Base-by-base conservation (phyloP, 441 rosid species). In the Jatropha podagrica region DNA sequence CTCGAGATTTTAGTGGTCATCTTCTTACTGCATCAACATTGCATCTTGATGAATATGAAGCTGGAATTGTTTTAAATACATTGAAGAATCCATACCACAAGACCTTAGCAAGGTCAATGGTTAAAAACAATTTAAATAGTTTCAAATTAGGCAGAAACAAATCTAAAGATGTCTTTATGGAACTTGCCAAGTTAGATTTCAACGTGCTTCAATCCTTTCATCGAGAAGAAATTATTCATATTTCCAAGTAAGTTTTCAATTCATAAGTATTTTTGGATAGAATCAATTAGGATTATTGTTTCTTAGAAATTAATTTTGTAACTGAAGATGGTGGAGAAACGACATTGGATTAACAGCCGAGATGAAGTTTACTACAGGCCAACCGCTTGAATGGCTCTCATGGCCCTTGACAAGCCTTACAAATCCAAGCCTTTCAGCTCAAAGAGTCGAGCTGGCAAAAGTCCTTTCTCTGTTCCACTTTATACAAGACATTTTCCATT, bases 341-440 rank as follows among this genome's bases (percentile, higher is more conserved):
- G 85, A 82, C 4, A 76, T 86, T 2, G 90, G 90, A 37, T 81
- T 89, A 76, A 74, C 79, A 0, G 73, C 85, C 64, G 83, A 75
- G 54, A 49, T 84, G 66, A 18, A 66, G 60, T 71, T 82, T 74
- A 89, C 81, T 4, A 86, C 92, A 80, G 82, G 84, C 46, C 87
- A 89, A 74, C 90, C 91, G 17, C n/a, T 81, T 44, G 91, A 88
- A 80, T 92, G 95, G 94, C 72, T 86, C 76, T 74, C 77, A 68
- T 88, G 90, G 89, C 78, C 92, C n/a, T 72, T 83, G 83, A 83
- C 85, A 13, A 56, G 74, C 56, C 85, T 91, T 63, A 63, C 78
- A 11, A 86, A 89, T 76, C 93, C 91, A 60, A 81, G 63, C 32
- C 64, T 85, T 63, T 83, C 88, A 0, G 59, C 79, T 32, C 82